Evolutionary conservation across 805 yeast species (phyloP).

Genomic region (Candida montana): DNA sequence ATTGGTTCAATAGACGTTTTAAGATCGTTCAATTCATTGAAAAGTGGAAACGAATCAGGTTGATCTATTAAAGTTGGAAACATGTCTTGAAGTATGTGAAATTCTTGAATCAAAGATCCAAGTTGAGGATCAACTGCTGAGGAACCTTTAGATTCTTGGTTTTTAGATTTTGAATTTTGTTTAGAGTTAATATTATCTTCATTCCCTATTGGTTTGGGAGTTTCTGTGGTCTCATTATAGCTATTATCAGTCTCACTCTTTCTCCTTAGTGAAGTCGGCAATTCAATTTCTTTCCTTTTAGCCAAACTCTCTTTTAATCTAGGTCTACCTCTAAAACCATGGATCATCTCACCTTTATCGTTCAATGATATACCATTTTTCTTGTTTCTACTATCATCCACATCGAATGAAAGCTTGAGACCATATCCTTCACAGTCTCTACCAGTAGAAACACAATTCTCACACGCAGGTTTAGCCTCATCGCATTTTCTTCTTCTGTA

Average conservation of each 20-base stretch:
- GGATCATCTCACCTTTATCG: slow-evolving; percentile 31
- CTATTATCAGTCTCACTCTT: background rate
- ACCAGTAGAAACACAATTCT: slow-evolving; percentile 40
- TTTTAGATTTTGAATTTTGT: background rate
- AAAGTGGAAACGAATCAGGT: slow-evolving; percentile 14
- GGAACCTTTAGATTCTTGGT: background rate
- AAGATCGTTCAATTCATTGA: slow-evolving; percentile 9
- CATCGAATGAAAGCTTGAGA: slow-evolving; percentile 43
- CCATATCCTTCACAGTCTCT: slow-evolving; percentile 47
- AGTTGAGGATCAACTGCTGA: slow-evolving; percentile 5
- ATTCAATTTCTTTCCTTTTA: slow-evolving; percentile 14
- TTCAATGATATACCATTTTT: slow-evolving; percentile 14
- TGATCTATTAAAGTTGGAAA: slow-evolving; percentile 21
- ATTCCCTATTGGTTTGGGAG: background rate
- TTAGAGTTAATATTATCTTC: background rate
- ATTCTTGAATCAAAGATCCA: slow-evolving; percentile 16
- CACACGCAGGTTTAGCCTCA: slow-evolving; percentile 47
- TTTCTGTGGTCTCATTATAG: too few species aligned
- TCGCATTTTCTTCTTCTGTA: slow-evolving; percentile 50
- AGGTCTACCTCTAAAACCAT: slow-evolving; percentile 42
- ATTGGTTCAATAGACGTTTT: background rate
- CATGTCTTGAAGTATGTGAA: slow-evolving; percentile 23
- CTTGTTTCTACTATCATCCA: slow-evolving; percentile 38
- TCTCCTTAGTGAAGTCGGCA: background rate
- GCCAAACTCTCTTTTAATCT: slow-evolving; percentile 31